These are phyloP conservation scores for Xylaria sp. DNA, from an alignment of 495 filamentous ascomycete species.

Conservation along the genomic window DNA sequence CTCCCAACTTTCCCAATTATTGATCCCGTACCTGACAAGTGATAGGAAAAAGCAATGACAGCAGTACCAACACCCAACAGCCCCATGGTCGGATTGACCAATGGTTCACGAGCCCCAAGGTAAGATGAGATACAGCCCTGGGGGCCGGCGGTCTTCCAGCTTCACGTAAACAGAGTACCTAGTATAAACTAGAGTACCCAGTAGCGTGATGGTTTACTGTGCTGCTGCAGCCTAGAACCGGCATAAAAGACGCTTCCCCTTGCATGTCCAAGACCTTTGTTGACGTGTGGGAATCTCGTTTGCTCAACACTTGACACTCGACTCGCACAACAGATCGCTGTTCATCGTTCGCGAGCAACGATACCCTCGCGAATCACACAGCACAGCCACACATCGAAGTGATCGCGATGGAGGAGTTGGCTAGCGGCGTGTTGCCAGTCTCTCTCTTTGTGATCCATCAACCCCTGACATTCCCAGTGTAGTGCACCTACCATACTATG, in stretches of 20 bases:
- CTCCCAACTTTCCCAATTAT: constrained; percentile 6
- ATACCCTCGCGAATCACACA: not conserved
- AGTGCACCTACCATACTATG: constrained; percentile 13
- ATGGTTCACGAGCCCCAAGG: not conserved
- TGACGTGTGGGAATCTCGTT: constrained; percentile 12
- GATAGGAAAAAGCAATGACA: constrained; percentile 9
- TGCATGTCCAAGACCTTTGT: constrained; percentile 1
- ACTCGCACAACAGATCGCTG: constrained; percentile 19
- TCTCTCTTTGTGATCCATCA: not conserved
- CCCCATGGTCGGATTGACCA: constrained; percentile 10
- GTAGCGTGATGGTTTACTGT: not conserved
- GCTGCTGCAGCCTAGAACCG: too few relatives aligned
- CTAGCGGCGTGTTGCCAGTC: constrained; percentile 4
- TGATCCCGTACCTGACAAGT: constrained; percentile 2
- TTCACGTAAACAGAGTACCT: not conserved
- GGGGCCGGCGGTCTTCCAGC: not conserved
- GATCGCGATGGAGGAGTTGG: constrained; percentile 5
- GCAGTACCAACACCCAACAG: not conserved
- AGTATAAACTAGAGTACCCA: not conserved
- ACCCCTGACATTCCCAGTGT: not conserved
- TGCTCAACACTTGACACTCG: not conserved
- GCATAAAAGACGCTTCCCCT: constrained; percentile 1
- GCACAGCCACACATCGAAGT: not conserved
- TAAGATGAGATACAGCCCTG: not conserved
- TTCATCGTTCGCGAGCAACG: not conserved